Evolutionary conservation across 1,284 basidiomycete species (phyloP).

Genomic region (Naganishia albida): DNA sequence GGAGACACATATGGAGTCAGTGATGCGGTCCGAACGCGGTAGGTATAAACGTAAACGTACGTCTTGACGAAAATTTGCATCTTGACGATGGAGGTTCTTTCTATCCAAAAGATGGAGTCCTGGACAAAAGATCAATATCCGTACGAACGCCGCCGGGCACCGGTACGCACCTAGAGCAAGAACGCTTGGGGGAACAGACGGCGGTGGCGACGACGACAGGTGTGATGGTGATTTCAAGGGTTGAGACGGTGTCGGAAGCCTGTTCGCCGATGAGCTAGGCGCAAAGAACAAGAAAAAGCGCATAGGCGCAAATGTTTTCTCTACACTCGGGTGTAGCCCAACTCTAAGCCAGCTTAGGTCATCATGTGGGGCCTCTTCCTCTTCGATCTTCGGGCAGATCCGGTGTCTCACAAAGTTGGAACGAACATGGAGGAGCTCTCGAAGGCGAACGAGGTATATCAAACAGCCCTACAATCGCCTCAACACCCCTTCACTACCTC

Average conservation of each 20-base stretch:
- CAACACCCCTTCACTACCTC: neutral
- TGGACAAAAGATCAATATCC: neutral
- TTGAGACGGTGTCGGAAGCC: neutral
- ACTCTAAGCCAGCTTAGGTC: slow-evolving; percentile 14
- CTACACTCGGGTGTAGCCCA: neutral
- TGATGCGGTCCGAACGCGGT: slow-evolving; percentile 1
- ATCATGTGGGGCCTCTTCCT: neutral
- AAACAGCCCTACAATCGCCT: neutral
- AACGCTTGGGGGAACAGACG: slow-evolving; percentile 18
- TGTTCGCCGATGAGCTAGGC: neutral
- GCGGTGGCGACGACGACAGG: slow-evolving; percentile 3
- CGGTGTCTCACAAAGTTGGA: neutral
- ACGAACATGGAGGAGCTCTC: neutral
- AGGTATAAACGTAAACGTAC: slow-evolving; percentile 58
- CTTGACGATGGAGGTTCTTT: slow-evolving; percentile 36
- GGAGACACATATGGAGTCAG: slow-evolving; percentile 31
- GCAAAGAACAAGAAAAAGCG: neutral
- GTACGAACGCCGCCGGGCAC: neutral
- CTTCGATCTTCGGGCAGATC: slow-evolving; percentile 18
- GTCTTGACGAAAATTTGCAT: slow-evolving; percentile 96
- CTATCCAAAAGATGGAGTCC: slow-evolving; percentile 35
- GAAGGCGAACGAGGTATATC: slow-evolving; percentile 1
- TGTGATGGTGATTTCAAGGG: slow-evolving; percentile 17
- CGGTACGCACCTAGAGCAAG: slow-evolving; percentile 24
- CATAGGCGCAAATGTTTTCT: neutral